A percentile compares a stretch with the other conserved stretches of the same genome.
These are phyloP conservation scores for Musa acuminata DNA, from an alignment of 176 grass and related monocot species.

Conservation along the genomic window DNA sequence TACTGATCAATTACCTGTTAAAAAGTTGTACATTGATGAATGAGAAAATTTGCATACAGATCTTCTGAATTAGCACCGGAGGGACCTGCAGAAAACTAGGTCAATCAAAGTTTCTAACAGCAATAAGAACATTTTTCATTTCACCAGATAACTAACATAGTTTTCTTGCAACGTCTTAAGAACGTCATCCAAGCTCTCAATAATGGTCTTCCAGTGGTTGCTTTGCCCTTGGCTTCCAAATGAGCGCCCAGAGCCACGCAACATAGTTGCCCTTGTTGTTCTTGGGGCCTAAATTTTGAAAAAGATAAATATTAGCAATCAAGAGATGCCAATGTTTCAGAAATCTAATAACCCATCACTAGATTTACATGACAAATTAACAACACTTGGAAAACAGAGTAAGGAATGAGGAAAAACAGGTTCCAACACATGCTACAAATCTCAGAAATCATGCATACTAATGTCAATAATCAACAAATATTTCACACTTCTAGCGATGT, in stretches of 20 bases:
- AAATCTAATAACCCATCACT: neutral
- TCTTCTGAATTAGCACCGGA: constrained; percentile 18
- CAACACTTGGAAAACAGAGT: neutral
- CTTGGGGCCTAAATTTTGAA: constrained; percentile 51
- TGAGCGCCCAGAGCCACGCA: constrained; percentile 59
- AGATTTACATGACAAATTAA: neutral
- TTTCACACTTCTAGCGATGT: too few relatives aligned
- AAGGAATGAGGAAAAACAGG: too few relatives aligned
- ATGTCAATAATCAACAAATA: too few relatives aligned
- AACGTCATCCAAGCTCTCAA: constrained; percentile 63
- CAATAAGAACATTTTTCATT: neutral
- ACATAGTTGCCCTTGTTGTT: constrained; percentile 68
- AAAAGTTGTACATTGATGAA: constrained; percentile 73
- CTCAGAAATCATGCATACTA: too few relatives aligned
- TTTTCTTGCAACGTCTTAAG: constrained; percentile 77
- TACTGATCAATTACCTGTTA: constrained; percentile 41
- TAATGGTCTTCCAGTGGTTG: constrained; percentile 91
- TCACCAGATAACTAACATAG: constrained; percentile 33
- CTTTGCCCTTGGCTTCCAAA: constrained; percentile 61
- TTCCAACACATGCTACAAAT: too few relatives aligned
- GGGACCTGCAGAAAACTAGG: constrained; percentile 15
- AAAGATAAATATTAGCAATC: constrained; percentile 14
- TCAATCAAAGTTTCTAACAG: neutral
- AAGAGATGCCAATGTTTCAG: constrained; percentile 1
- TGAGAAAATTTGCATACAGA: constrained; percentile 58